Evolutionary conservation across 768 basidiomycete species (phyloP).

Genomic region (Bullera alba): DNA sequence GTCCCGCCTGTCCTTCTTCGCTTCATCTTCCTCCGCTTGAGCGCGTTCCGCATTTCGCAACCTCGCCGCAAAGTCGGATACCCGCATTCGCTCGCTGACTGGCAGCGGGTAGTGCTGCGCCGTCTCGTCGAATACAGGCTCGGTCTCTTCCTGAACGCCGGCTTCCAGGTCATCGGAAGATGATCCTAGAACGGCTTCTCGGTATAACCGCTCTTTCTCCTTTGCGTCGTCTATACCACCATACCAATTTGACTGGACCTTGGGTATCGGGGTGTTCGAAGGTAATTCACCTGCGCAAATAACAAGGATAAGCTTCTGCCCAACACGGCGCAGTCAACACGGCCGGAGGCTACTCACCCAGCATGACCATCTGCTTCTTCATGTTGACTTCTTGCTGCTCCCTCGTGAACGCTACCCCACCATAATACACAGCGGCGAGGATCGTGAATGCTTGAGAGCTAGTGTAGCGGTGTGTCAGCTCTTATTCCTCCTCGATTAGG

Average conservation of each 20-base stretch:
- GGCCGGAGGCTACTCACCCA: conserved; percentile 10
- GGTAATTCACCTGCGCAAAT: conserved; percentile 33
- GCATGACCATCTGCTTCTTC: conserved; percentile 18
- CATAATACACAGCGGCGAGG: conserved; percentile 38
- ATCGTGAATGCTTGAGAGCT: conserved; percentile 44
- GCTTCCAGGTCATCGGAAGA: background rate
- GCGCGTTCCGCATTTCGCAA: conserved; percentile 37
- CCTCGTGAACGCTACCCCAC: conserved; percentile 25
- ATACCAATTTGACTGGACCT: background rate
- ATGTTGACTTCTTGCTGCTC: conserved; percentile 27
- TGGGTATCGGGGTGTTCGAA: conserved; percentile 17
- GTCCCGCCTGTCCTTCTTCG: conserved; percentile 2
- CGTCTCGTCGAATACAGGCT: background rate
- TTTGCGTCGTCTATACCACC: background rate
- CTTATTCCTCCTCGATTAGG: background rate
- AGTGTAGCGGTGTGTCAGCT: background rate
- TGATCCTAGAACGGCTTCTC: background rate
- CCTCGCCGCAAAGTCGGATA: conserved; percentile 39
- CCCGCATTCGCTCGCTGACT: conserved; percentile 27
- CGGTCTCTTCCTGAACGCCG: background rate
- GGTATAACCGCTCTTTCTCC: background rate
- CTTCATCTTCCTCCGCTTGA: conserved; percentile 36
- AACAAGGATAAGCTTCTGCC: background rate
- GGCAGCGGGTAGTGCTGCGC: conserved; percentile 15
- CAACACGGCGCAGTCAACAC: background rate